phyloP scores from a whole-genome alignment of 2,329 filamentous ascomycete species.

The Plectosphaerella cucumerina region DNA sequence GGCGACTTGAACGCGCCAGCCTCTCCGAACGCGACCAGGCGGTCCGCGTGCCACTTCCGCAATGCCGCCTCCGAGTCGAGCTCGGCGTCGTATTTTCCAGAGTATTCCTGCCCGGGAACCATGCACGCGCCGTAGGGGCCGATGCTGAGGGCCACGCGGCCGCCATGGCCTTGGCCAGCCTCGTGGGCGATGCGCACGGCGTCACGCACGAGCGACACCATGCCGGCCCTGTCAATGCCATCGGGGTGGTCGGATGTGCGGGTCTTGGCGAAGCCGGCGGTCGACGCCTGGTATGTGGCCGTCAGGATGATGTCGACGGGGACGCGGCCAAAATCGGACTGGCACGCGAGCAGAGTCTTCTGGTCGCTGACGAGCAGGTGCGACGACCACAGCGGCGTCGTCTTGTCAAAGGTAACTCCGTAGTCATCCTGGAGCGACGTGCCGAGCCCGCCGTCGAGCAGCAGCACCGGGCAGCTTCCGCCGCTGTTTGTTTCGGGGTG shows the following conservation, averaged over 20 bases:
- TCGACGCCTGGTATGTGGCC: slow-evolving; percentile 63
- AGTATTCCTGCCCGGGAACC: slow-evolving; percentile 63
- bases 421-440: slow-evolving; percentile 61
- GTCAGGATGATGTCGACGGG: slow-evolving; percentile 62
- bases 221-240: slow-evolving; percentile 34
- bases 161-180: slow-evolving; percentile 19
- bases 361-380: slow-evolving; percentile 56
- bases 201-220: slow-evolving; percentile 35
- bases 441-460: slow-evolving; percentile 65
- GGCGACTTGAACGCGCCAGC: slow-evolving; percentile 31
- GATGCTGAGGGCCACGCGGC: slow-evolving; percentile 51
- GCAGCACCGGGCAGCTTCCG: slow-evolving; percentile 22
- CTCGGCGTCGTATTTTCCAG: slow-evolving; percentile 50
- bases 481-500: not conserved
- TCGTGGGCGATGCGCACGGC: slow-evolving; percentile 39
- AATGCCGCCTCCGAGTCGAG: slow-evolving; percentile 41
- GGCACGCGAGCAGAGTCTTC: slow-evolving; percentile 48
- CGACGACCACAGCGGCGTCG: slow-evolving; percentile 63
- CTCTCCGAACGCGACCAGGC: slow-evolving; percentile 45
- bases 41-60: slow-evolving; percentile 51
- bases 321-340: slow-evolving; percentile 49
- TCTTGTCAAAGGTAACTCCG: slow-evolving; percentile 43
- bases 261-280: slow-evolving; percentile 51
- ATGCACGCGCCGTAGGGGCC: slow-evolving; percentile 66
- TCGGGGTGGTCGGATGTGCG: slow-evolving; percentile 32